A percentile compares a stretch with the other conserved stretches of the same genome.
Conservation (phyloP, 2,329 filamentous ascomycete species). For the Fusarium sp. region DNA sequence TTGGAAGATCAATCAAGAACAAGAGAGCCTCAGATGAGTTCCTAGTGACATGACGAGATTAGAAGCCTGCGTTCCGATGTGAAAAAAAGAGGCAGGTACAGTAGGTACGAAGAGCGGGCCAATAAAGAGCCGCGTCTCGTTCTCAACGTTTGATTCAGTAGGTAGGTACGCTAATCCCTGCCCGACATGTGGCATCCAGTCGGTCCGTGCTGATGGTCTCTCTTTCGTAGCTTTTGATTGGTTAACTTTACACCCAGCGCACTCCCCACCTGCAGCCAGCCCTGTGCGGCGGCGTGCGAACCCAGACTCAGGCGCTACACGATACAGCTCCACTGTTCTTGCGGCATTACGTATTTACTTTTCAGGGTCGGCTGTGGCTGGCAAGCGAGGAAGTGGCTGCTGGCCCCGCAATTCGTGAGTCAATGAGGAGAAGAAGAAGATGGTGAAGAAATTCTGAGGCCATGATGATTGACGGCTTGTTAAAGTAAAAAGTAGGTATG, state of each 20-base stretch:
- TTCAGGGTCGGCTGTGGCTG: slow-evolving; percentile 15
- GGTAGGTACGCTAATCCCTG: slow-evolving; percentile 41
- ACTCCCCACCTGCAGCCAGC: slow-evolving; percentile 27
- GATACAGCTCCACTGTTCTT: neutral
- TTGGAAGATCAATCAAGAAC: slow-evolving; percentile 8
- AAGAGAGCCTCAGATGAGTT: neutral
- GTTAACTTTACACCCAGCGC: neutral
- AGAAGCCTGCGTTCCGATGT: neutral
- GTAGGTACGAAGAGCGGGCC: slow-evolving; percentile 10
- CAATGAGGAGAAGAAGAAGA: neutral
- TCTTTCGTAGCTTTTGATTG: neutral
- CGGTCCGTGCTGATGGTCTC: slow-evolving; percentile 38
- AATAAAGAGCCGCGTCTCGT: slow-evolving; percentile 44
- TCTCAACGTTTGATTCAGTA: slow-evolving; percentile 3
- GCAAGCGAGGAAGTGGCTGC: slow-evolving; percentile 5
- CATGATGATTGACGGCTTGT: neutral
- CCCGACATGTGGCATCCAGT: slow-evolving; percentile 46
- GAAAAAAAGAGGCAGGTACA: neutral
- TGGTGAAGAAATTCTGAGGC: neutral
- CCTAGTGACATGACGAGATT: neutral
- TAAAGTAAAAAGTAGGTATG: neutral
- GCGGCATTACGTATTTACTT: slow-evolving; percentile 25
- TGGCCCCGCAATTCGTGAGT: slow-evolving; percentile 8
- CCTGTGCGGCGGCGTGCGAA: slow-evolving; percentile 33
- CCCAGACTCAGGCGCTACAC: neutral